Evolutionary conservation across 208 protist genomes (phyloP), one percentile per base, ranked within the genome.

Genomic region (Acanthamoeba royreba): DNA sequence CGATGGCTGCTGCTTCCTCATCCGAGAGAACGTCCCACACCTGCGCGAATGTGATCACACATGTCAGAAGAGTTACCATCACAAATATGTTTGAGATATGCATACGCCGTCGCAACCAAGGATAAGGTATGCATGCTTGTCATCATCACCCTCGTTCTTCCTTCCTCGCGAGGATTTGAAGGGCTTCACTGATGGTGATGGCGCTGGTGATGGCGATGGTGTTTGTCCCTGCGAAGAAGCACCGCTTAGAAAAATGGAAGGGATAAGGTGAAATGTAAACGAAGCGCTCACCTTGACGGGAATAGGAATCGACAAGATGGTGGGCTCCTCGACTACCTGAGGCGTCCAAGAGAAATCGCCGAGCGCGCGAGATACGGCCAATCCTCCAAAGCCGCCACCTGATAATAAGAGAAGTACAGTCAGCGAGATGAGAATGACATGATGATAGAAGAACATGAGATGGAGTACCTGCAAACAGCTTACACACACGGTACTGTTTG

Each of bases 21-120:
- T 89, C 81, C 81, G 81, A 89, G 25, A 89, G 49, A 45, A 89
- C 81, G 38, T 89, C 81, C 81, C 81, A 89, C 46, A 89, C 81
- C 53, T 66, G 0, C 15, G 7, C 11, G 25, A 45, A 42, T 1
- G 28, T 28, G 19, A 61, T 61, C 52, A 61, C 52, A 17, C 17
- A 61, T 17, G 17, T 28, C 52, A 61, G 17, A 17, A 25, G 52
- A 17, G 52, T 17, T 17, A 61, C 9, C 72, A 31, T 42, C 5
- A 43, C 72, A 8, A 1, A 66, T 9, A 7, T 66, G 15, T 66
- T 8, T 28, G 4, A 38, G 33, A 5, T 38, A 28, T 8, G 13
- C 72, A 31, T 83, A 83, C 72, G 25, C 72, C 72, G 72, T 83
- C 72, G n/a, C 72, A 83, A 17, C 43, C 72, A 19, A 83, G 72